A percentile compares a stretch with the other conserved stretches of the same genome.
Evolutionary conservation across 2,329 filamentous ascomycete species (phyloP).

Genomic region (Cercospora nicotianae): DNA sequence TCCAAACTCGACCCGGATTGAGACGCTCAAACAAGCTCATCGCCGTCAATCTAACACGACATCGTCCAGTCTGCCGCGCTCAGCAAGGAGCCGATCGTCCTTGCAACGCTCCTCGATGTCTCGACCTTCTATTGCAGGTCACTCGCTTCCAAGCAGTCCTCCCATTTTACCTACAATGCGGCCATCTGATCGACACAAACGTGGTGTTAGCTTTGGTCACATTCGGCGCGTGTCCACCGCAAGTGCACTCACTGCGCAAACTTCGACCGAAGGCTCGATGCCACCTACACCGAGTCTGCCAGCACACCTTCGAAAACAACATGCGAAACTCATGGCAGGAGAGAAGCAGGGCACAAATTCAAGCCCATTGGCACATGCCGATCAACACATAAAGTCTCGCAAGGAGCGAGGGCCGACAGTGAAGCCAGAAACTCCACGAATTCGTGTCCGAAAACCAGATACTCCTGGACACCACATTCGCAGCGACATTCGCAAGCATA

Average conservation of each 20-base stretch:
- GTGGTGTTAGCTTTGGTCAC: slow-evolving; percentile 65
- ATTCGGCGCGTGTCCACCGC: slow-evolving; percentile 48
- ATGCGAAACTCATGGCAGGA: slow-evolving; percentile 23
- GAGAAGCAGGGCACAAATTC: slow-evolving; percentile 27
- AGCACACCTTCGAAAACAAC: slow-evolving; percentile 30
- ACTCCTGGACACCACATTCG: slow-evolving; percentile 58
- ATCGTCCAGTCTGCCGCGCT: slow-evolving; percentile 37
- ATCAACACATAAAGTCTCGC: slow-evolving; percentile 37
- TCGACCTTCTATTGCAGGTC: slow-evolving; percentile 48
- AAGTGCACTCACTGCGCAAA: slow-evolving; percentile 40
- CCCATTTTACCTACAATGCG: slow-evolving; percentile 47
- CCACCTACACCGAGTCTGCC: slow-evolving; percentile 33
- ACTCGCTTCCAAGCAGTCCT: slow-evolving; percentile 50
- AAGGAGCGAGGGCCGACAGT: slow-evolving; percentile 36
- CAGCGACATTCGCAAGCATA: slow-evolving; percentile 81
- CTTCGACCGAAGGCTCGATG: slow-evolving; percentile 27
- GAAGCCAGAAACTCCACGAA: slow-evolving; percentile 33
- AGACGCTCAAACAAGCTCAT: slow-evolving; percentile 37
- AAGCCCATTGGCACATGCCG: slow-evolving; percentile 36
- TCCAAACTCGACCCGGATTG: slow-evolving; percentile 46
- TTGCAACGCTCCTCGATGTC: slow-evolving; percentile 40
- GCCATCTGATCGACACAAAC: slow-evolving; percentile 56
- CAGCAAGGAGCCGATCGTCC: slow-evolving; percentile 36
- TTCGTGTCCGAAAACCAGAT: slow-evolving; percentile 42
- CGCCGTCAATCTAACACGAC: slow-evolving; percentile 27